Evolutionary conservation across 306 rosid genomes (phyloP).

Genomic region (Gleditsia sinensis): DNA sequence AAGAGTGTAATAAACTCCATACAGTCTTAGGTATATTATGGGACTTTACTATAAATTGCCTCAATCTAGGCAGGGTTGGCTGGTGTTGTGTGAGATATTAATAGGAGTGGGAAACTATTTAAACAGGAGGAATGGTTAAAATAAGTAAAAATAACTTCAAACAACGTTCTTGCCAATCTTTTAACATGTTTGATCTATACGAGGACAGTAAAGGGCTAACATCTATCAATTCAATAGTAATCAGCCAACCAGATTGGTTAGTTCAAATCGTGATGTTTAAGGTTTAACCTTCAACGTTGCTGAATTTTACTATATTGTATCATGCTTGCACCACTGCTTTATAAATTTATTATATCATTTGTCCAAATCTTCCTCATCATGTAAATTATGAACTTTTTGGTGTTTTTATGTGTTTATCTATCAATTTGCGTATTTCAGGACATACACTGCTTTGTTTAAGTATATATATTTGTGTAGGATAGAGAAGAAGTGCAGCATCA

Average conservation of each 20-base stretch:
- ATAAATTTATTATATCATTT: background rate
- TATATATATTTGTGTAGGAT: slow-evolving; percentile 58
- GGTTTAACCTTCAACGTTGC: background rate
- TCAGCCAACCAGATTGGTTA: background rate
- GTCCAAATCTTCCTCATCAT: background rate
- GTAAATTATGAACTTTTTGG: background rate
- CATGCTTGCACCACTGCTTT: background rate
- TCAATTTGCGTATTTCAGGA: slow-evolving; percentile 23
- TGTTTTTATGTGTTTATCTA: background rate
- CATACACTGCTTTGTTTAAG: slow-evolving; percentile 9
- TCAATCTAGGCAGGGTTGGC: background rate
- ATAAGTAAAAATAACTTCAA: background rate
- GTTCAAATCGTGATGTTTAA: slow-evolving; percentile 20
- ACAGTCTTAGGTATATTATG: background rate
- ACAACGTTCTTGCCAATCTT: background rate
- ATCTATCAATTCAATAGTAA: background rate
- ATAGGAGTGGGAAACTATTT: background rate
- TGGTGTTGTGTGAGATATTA: background rate
- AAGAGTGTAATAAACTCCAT: background rate
- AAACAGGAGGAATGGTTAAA: background rate
- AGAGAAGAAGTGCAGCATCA: slow-evolving; percentile 82
- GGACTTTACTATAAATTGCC: background rate
- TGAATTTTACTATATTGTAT: slow-evolving; percentile 2
- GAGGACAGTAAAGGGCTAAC: background rate
- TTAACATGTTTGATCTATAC: background rate